A percentile compares a stretch with the other conserved stretches of the same genome.
Conservation (phyloP, 306 rosid species). For the Prunus mume region DNA sequence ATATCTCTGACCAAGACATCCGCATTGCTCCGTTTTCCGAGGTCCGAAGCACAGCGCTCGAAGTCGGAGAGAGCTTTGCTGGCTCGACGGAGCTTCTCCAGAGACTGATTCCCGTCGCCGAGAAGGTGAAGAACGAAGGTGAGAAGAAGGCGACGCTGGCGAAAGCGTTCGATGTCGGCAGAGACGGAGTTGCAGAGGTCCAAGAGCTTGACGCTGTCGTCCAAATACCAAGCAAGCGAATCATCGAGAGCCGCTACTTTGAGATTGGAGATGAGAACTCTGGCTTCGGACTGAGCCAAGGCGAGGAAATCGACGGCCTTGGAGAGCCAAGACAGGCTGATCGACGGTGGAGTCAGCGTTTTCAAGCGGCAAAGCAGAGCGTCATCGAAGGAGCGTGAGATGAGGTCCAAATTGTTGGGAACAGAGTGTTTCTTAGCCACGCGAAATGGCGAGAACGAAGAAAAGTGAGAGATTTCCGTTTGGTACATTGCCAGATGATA, state of each 20-base stretch:
- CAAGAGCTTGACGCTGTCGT: slow-evolving; percentile 2
- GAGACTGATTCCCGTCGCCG: neutral
- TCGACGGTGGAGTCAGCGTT: neutral
- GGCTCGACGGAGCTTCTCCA: neutral
- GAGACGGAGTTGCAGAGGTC: slow-evolving; percentile 14
- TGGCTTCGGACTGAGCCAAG: neutral
- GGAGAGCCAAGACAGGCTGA: slow-evolving; percentile 15
- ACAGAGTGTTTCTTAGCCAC: neutral
- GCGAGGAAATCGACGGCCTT: slow-evolving; percentile 8
- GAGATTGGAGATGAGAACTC: neutral
- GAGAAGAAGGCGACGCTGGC: neutral
- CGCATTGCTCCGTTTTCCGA: neutral
- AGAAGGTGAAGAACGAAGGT: neutral
- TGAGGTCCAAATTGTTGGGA: neutral
- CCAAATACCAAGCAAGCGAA: neutral
- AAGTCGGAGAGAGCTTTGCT: neutral
- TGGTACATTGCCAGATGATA: neutral
- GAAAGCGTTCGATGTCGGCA: slow-evolving; percentile 9
- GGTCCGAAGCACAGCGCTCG: neutral
- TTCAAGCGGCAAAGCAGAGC: neutral
- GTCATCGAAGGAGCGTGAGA: slow-evolving; percentile 7
- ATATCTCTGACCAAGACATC: neutral
- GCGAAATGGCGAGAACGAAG: neutral
- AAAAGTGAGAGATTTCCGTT: slow-evolving; percentile 4
- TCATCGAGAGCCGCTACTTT: neutral